A percentile compares a stretch with the other conserved stretches of the same genome.
Conservation (phyloP, 2,329 filamentous ascomycete species). For the Epichloe hybrida region DNA sequence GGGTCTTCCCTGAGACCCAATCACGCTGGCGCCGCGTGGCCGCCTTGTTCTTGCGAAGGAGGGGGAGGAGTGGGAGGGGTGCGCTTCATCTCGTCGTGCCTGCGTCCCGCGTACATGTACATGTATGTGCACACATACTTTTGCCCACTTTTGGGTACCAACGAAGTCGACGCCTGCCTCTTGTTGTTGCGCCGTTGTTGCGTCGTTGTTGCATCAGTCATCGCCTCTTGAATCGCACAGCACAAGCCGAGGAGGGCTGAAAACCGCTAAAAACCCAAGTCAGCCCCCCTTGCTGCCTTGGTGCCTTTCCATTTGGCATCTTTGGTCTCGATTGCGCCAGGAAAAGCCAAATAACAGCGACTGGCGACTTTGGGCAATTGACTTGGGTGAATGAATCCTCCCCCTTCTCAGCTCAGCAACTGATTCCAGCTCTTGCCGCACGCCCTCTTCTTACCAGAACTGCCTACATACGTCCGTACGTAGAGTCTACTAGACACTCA, state of each 20-base stretch:
- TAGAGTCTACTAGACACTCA: background rate
- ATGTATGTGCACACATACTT: background rate
- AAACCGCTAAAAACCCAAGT: background rate
- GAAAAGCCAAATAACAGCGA: background rate
- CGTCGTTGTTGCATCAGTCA: background rate
- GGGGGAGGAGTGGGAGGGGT: background rate
- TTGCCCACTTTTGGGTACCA: conserved; percentile 6
- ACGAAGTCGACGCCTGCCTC: conserved; percentile 2
- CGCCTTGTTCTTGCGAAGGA: background rate
- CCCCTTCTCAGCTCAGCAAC: too few species aligned
- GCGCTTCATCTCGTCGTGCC: conserved; percentile 1
- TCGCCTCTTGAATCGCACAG: background rate
- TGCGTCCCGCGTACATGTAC: conserved; percentile 1
- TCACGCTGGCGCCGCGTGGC: background rate
- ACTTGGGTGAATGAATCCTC: conserved; percentile 1
- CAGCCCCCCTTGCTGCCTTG: conserved; percentile 1
- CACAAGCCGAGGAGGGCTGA: background rate
- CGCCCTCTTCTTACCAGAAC: too few species aligned
- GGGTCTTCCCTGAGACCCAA: background rate
- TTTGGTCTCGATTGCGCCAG: background rate
- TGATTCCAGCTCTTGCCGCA: too few species aligned
- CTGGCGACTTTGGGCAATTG: conserved; percentile 5
- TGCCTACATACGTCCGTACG: too few species aligned
- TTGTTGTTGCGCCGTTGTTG: background rate
- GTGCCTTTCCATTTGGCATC: background rate